A percentile compares a stretch with the other conserved stretches of the same genome.
Conservation (phyloP, 78 protist species). For the Dictyostelium capitatum region DNA sequence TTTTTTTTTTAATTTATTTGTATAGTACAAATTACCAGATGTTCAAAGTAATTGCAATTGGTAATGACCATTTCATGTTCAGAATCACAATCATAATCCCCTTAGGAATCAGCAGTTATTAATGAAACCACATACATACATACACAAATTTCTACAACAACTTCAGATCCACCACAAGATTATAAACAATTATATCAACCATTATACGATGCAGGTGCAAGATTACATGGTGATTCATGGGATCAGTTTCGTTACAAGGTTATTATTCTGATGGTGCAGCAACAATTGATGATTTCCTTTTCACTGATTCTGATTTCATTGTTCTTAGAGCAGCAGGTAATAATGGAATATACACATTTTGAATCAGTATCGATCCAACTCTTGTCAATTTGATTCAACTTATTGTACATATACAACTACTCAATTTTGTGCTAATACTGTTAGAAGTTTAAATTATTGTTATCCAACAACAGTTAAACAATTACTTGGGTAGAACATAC, state of each 20-base stretch:
- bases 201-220: constrained; percentile 65
- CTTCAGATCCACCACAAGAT: constrained; percentile 9
- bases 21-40: too few species aligned
- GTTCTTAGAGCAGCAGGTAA: constrained; percentile 78
- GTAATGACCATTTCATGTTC: too few species aligned
- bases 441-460: background rate
- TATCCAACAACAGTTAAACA: background rate
- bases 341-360: background rate
- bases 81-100: too few species aligned
- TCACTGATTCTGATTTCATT: constrained; percentile 25
- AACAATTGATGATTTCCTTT: constrained; percentile 38
- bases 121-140: too few species aligned
- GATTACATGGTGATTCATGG: constrained; percentile 81
- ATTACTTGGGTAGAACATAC: background rate
- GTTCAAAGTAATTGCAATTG: too few species aligned
- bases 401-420: background rate
- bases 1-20: too few species aligned
- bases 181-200: constrained; percentile 7
- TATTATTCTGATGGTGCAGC: constrained; percentile 6
- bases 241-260: constrained; percentile 25
- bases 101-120: too few species aligned
- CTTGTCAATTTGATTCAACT: constrained; percentile 5
- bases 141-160: background rate
- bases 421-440: constrained; percentile 27
- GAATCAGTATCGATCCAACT: background rate